Percentiles rank a stretch among this genome's conserved stretches.
Conservation (phyloP, 306 rosid genomes). For the Casuarina equisetifolia region DNA sequence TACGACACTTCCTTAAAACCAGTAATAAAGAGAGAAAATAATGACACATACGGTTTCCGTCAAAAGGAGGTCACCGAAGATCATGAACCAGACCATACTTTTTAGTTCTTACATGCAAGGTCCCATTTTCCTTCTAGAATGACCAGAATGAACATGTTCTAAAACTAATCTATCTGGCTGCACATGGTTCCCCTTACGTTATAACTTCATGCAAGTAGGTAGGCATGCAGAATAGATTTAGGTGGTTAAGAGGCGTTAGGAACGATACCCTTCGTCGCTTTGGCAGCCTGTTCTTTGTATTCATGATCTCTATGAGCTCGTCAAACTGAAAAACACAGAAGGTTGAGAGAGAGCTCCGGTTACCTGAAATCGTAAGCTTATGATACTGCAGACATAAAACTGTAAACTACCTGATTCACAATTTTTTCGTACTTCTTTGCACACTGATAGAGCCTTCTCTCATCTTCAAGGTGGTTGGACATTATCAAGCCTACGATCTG, state of each 20-base stretch:
- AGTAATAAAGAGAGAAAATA: too few relatives aligned
- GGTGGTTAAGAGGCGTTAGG: neutral
- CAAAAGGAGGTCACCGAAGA: neutral
- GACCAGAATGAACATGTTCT: neutral
- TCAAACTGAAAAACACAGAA: constrained; percentile 33
- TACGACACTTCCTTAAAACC: neutral
- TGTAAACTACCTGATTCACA: constrained; percentile 32
- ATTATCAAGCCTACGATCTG: constrained; percentile 14
- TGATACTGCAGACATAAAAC: neutral
- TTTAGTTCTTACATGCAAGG: neutral
- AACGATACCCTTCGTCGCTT: constrained; percentile 28
- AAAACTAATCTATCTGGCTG: neutral
- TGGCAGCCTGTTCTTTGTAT: constrained; percentile 14
- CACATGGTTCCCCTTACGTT: neutral
- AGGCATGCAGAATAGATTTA: neutral
- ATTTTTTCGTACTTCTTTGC: constrained; percentile 32
- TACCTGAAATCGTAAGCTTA: neutral
- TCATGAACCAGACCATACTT: neutral
- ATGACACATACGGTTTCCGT: too few relatives aligned
- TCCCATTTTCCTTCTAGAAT: neutral
- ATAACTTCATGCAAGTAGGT: neutral
- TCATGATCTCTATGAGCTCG: constrained; percentile 37
- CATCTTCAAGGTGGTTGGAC: constrained; percentile 39
- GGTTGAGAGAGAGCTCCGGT: too few relatives aligned
- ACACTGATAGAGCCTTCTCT: constrained; percentile 34